A percentile compares a stretch with the other conserved stretches of the same genome.
phyloP scores from a whole-genome alignment of 2,329 filamentous ascomycete species.

The Aspergillus novofumigatus region DNA sequence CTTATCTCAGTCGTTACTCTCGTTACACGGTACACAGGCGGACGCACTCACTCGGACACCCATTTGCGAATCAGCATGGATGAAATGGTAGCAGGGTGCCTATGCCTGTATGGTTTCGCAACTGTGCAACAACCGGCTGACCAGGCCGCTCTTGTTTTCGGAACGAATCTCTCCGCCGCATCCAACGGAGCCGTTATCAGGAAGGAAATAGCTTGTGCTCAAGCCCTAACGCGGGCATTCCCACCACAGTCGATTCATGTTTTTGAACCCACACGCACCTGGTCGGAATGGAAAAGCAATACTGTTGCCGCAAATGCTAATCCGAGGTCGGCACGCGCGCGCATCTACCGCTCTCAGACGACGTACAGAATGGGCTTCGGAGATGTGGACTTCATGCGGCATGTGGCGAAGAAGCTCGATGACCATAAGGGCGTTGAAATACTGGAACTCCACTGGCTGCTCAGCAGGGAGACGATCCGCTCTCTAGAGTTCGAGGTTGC shows the following conservation, averaged over 20 bases:
- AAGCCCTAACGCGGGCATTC: neutral
- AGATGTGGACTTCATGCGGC: slow-evolving; percentile 18
- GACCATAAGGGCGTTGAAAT: slow-evolving; percentile 19
- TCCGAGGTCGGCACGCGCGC: neutral
- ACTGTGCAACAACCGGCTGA: neutral
- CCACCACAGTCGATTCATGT: neutral
- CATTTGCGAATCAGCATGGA: neutral
- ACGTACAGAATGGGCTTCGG: slow-evolving; percentile 20
- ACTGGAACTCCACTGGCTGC: neutral
- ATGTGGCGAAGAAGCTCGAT: slow-evolving; percentile 16
- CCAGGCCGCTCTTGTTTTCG: neutral
- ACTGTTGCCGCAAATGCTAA: neutral
- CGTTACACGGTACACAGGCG: neutral
- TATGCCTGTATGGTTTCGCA: neutral
- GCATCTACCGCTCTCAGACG: slow-evolving; percentile 15
- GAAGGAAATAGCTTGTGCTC: neutral
- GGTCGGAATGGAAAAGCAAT: slow-evolving; percentile 1
- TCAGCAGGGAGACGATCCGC: neutral
- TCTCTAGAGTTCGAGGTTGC: neutral
- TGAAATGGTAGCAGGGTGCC: neutral
- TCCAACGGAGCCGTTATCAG: neutral
- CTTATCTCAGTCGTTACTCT: neutral
- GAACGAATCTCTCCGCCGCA: neutral
- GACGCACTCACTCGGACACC: neutral
- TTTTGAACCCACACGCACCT: neutral